A percentile compares a stretch with the other conserved stretches of the same genome.
Evolutionary conservation across 345 rosid genomes (phyloP).

Genomic region (Gossypium raimondii): DNA sequence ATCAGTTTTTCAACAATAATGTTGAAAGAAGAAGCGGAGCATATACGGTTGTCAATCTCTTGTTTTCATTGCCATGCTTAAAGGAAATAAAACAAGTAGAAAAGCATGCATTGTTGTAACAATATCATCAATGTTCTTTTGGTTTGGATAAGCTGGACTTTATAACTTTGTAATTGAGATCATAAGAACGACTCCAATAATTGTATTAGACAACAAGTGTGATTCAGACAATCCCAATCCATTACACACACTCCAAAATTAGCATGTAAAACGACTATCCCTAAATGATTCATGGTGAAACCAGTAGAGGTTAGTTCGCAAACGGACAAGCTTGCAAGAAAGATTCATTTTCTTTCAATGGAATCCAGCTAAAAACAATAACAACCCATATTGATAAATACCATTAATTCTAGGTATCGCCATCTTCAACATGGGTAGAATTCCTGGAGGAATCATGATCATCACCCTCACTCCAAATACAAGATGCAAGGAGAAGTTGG

Average conservation of each 20-base stretch:
- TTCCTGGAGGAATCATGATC: constrained; percentile 66
- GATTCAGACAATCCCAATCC: neutral
- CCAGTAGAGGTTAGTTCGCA: neutral
- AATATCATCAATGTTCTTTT: too few species aligned
- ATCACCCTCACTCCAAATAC: constrained; percentile 38
- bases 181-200: constrained; percentile 89
- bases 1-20: too few species aligned
- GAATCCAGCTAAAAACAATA: constrained; percentile 11
- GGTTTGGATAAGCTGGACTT: too few species aligned
- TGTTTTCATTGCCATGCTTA: constrained; percentile 80
- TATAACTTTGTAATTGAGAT: constrained; percentile 71
- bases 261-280: neutral
- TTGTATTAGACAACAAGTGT: constrained; percentile 25
- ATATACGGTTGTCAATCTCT: constrained; percentile 56
- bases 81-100: too few species aligned
- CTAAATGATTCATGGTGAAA: neutral
- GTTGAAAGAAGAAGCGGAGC: constrained; percentile 29
- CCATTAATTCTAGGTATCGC: neutral
- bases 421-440: constrained; percentile 60
- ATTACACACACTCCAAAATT: neutral
- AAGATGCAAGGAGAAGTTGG: constrained; percentile 12
- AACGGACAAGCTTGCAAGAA: neutral
- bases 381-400: too few species aligned
- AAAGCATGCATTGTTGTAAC: too few species aligned
- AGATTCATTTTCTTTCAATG: neutral